Conservation (phyloP, 331 rosid genomes). For the Rosa hybrid region DNA sequence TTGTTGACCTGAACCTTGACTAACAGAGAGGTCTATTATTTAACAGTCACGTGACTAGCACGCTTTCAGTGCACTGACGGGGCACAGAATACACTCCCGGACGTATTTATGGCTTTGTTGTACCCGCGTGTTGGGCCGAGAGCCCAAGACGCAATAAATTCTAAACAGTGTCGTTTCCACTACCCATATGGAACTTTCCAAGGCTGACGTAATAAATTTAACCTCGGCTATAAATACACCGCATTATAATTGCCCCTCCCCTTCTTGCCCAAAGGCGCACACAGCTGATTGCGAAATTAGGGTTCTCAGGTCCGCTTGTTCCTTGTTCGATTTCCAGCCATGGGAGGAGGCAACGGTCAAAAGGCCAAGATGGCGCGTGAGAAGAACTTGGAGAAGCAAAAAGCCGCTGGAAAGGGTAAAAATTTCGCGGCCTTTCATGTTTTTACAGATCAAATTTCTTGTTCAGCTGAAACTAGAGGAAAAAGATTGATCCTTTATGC, state of each 20-base stretch:
- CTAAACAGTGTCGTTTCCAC: not conserved
- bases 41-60: too few relatives aligned
- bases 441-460: not conserved
- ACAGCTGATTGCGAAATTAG: constrained; percentile 32
- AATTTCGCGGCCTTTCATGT: not conserved
- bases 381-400: constrained; percentile 72
- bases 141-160: not conserved
- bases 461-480: not conserved
- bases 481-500: not conserved
- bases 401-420: constrained; percentile 55
- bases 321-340: constrained; percentile 30
- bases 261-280: not conserved
- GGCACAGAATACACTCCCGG: too few relatives aligned
- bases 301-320: constrained; percentile 42
- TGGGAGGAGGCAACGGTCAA: constrained; percentile 96
- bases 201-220: not conserved
- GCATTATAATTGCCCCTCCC: not conserved
- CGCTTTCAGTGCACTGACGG: too few relatives aligned
- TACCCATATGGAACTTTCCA: not conserved
- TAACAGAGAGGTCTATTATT: too few relatives aligned
- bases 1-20: too few relatives aligned
- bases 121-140: not conserved
- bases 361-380: constrained; percentile 93
- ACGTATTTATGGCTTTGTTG: not conserved
- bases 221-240: constrained; percentile 13